phyloP scores from a whole-genome alignment of 2,329 filamentous ascomycete genomes.

The Fusarium equiseti region DNA sequence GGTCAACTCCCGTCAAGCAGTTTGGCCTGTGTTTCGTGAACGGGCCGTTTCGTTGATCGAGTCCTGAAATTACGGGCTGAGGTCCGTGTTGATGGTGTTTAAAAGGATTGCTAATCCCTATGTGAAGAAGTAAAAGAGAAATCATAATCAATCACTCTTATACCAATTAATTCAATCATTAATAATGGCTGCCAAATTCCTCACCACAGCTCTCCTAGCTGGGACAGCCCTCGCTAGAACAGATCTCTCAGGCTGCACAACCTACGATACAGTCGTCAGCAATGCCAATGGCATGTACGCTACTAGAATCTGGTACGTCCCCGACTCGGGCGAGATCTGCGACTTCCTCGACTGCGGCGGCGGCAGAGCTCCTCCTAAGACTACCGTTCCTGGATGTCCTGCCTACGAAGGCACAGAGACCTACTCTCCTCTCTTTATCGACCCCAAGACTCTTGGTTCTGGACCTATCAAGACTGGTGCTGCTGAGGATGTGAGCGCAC shows the following conservation, averaged over 20 bases:
- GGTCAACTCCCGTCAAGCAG: background rate
- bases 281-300: conserved; percentile 54
- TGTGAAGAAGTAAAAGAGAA: background rate
- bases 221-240: conserved; percentile 57
- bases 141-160: conserved; percentile 1
- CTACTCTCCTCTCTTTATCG: conserved; percentile 64
- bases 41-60: conserved; percentile 17
- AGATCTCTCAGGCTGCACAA: conserved; percentile 61
- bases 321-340: conserved; percentile 74
- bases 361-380: conserved; percentile 73
- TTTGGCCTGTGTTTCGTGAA: conserved; percentile 7
- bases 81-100: conserved; percentile 11
- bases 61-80: background rate
- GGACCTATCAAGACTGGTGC: conserved; percentile 13
- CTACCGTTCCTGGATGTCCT: conserved; percentile 70
- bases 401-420: conserved; percentile 67
- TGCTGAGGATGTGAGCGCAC: conserved; percentile 9
- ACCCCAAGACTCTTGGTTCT: conserved; percentile 46
- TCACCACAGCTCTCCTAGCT: conserved; percentile 47
- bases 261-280: conserved; percentile 51
- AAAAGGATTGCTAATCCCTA: conserved; percentile 25
- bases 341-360: conserved; percentile 74
- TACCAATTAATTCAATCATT: conserved; percentile 20
- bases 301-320: conserved; percentile 70
- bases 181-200: conserved; percentile 46